These are phyloP conservation scores for Aegilops sharonensis DNA, from an alignment of 176 grass and related monocot species.

Conservation along the genomic window DNA sequence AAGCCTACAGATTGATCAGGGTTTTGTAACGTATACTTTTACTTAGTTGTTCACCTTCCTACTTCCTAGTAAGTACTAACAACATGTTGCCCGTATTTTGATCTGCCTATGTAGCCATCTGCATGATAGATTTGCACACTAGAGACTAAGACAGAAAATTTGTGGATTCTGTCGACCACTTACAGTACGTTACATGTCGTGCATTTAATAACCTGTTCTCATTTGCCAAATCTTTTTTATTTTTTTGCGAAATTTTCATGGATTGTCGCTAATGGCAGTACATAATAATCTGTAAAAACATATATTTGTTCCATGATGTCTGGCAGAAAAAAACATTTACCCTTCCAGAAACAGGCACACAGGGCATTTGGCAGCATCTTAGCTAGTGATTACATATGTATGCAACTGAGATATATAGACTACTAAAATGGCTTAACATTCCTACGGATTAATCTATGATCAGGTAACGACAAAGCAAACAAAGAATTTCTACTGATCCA, in stretches of 20 bases:
- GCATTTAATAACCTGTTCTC: neutral
- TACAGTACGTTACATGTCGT: neutral
- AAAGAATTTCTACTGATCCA: constrained; percentile 16
- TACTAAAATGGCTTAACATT: neutral
- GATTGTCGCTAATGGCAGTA: neutral
- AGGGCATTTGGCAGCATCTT: neutral
- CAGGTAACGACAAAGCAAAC: constrained; percentile 5
- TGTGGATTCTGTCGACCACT: neutral
- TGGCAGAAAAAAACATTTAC: neutral
- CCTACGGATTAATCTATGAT: constrained; percentile 1
- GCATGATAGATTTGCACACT: constrained; percentile 8
- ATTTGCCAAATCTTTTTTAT: neutral
- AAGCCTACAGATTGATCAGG: neutral
- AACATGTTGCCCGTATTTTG: constrained; percentile 2
- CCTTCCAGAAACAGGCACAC: neutral
- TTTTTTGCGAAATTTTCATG: neutral
- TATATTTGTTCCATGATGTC: neutral
- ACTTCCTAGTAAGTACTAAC: neutral
- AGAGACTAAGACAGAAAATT: constrained; percentile 18
- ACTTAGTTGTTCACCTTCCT: neutral
- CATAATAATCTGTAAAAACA: neutral
- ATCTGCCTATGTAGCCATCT: constrained; percentile 3
- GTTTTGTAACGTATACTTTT: constrained; percentile 17
- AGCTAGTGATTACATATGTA: constrained; percentile 1
- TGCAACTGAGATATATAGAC: neutral